Evolutionary conservation across 768 basidiomycete species (phyloP), one percentile per base, ranked within the genome.

Genomic region (Boletellus emodensis): DNA sequence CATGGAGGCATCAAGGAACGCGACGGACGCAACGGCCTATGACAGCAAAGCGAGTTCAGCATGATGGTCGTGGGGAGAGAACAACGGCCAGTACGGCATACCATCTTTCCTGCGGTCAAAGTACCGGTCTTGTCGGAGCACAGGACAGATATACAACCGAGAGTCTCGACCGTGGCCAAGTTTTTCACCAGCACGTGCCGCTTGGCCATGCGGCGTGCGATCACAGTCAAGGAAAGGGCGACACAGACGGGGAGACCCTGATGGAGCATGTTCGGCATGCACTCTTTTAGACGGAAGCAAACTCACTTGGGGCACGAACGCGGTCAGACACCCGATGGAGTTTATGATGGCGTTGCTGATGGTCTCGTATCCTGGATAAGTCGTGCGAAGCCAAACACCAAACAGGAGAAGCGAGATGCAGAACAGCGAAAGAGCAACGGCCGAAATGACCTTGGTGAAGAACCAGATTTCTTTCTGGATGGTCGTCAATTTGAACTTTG

Each of bases 71-170:
- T 8, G 5, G 13, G 17, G 6, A 11, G 15, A 40, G 8, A 11
- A 30, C 30, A 9, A 9, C 3, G 9, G 14, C 13, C 13, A 40
- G 48, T 14, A 6, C 3, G 15, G 36, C 63, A 55, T 44, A 66
- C 71, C 80, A 81, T 82, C 54, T 69, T 69, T 22, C 74, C 76
- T 40, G 75, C 62, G 1, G 76, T 80, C 32, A 81, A 61, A 11
- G 76, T 79, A n/a, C 78, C 77, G 1, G 75, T 75, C 51, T 82
- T 82, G 64, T 82, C 81, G 6, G 77, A 76, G 58, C 78, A 78
- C 18, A 82, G 49, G 33, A 79, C 73, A 15, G 75, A 73, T 53
- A 82, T 77, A 17, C 71, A 68, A 0, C 80, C 80, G 3, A 81
- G 69, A 0, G 78, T 77, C 54, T 81, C 80, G 44, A 82, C 76